phyloP scores from a whole-genome alignment of 148 eudicot genomes.

The Fagopyrum homotropicum region DNA sequence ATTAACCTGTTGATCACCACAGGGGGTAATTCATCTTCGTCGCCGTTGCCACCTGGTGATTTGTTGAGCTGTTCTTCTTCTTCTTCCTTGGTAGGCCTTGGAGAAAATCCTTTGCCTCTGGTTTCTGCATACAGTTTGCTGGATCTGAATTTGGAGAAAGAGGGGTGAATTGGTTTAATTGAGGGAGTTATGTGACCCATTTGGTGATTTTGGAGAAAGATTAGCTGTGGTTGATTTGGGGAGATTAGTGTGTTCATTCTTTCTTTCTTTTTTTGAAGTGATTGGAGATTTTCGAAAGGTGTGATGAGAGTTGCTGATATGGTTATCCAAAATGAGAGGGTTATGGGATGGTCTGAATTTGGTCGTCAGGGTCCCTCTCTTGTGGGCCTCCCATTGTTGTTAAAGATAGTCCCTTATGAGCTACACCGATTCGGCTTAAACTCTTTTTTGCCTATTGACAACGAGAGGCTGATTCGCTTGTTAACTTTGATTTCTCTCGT shows the following conservation, averaged over 20 bases:
- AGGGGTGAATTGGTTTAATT: background rate
- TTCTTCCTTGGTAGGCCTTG: slow-evolving; percentile 3
- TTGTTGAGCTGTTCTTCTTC: background rate
- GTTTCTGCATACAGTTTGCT: background rate
- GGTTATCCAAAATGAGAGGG: background rate
- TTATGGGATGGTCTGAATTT: too few relatives aligned
- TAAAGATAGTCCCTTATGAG: too few relatives aligned
- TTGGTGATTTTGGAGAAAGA: background rate
- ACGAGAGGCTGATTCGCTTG: too few relatives aligned
- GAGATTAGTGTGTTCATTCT: slow-evolving; percentile 8
- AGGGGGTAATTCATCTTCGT: slow-evolving; percentile 55
- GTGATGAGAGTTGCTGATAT: too few relatives aligned
- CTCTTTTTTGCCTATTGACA: too few relatives aligned
- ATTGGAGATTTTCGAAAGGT: background rate
- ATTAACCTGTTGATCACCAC: slow-evolving; percentile 68
- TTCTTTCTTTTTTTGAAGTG: background rate
- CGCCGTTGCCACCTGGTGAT: slow-evolving; percentile 7
- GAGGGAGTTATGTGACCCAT: background rate
- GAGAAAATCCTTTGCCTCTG: background rate
- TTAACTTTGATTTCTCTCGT: too few relatives aligned
- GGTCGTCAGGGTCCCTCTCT: too few relatives aligned
- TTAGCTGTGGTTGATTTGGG: background rate
- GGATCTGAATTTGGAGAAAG: background rate
- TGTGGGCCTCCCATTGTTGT: too few relatives aligned
- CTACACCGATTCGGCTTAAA: too few relatives aligned